Base-by-base conservation (phyloP, 2,329 filamentous ascomycete genomes). In the Colletotrichum sp. region DNA sequence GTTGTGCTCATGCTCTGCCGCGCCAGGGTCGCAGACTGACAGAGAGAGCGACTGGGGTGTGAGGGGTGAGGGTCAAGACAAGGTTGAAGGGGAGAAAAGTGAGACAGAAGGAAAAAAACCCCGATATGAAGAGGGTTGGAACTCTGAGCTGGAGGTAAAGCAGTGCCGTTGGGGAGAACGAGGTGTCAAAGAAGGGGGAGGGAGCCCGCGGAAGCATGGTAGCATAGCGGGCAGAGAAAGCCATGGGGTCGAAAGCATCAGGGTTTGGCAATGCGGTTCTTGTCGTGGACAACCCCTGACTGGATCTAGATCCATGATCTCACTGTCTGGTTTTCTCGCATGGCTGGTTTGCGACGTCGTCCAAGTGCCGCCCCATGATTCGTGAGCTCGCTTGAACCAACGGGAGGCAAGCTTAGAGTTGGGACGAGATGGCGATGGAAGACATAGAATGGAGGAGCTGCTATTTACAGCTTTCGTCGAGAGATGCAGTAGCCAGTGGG, bases 21-120 rank as follows among this genome's bases (percentile, higher is more conserved):
- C 57, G 69, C 57, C 73, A 73, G 73, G 69, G 73, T 72, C 14
- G 73, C 73, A 75, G 28, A 68, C 39, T 68, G 64, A 68, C 57
- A 65, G 57, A 64, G 64, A 68, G 73, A 63, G 32, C 16, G 69
- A 34, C 64, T 32, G 39, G 63, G 72, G n/a, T 55, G 30, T 55
- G 21, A 16, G 16, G 66, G 32, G 32, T 16, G 26, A 43, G 36
- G 68, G 32, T 24, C 13, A 60, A 32, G 12, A 52, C 43, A 26
- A 48, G 72, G 21, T 16, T 39, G 55, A 34, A 30, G 24, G 48
- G 34, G 66, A 32, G 28, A 66, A 26, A 64, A 24, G 26, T 48
- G 57, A 65, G 69, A 64, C 64, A 68, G 63, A 74, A 66, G 65
- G 43, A 6, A 48, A 24, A 66, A n/a, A 66, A n/a, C 8, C 24